phyloP scores from a whole-genome alignment of 192 early-diverging fungal genomes.

The Coemansia sp. region DNA sequence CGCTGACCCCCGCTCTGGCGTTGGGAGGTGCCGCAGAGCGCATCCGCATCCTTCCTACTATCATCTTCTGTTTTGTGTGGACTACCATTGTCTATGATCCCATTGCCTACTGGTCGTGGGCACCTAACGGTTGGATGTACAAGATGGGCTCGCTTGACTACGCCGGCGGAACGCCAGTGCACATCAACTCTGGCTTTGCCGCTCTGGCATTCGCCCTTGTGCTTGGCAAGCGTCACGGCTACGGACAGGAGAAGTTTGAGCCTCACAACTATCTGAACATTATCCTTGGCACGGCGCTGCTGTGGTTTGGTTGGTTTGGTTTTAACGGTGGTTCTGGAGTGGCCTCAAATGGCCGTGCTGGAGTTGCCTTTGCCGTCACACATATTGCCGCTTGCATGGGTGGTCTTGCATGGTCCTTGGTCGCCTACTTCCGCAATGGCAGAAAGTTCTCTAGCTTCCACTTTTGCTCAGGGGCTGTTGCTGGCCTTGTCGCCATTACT shows the following conservation, averaged over 20 bases:
- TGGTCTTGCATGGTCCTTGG: constrained; percentile 79
- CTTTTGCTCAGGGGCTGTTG: constrained; percentile 92
- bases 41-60: constrained; percentile 77
- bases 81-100: constrained; percentile 90
- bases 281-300: constrained; percentile 81
- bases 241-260: constrained; percentile 69
- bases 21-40: constrained; percentile 91
- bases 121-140: constrained; percentile 78
- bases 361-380: constrained; percentile 81
- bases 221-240: constrained; percentile 78
- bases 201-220: constrained; percentile 87
- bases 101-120: constrained; percentile 96
- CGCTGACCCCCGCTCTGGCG: constrained; percentile 87
- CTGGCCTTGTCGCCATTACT: constrained; percentile 91
- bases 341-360: constrained; percentile 79
- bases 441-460: constrained; percentile 85
- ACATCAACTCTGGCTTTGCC: constrained; percentile 87
- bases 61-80: constrained; percentile 93
- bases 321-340: constrained; percentile 92
- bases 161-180: constrained; percentile 96
- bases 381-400: constrained; percentile 83
- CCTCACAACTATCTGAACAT: constrained; percentile 93
- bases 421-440: constrained; percentile 75
- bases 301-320: constrained; percentile 97
- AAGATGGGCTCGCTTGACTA: constrained; percentile 88